Base-by-base conservation (phyloP, 495 filamentous ascomycete species). In the Trichoderma reesei region DNA sequence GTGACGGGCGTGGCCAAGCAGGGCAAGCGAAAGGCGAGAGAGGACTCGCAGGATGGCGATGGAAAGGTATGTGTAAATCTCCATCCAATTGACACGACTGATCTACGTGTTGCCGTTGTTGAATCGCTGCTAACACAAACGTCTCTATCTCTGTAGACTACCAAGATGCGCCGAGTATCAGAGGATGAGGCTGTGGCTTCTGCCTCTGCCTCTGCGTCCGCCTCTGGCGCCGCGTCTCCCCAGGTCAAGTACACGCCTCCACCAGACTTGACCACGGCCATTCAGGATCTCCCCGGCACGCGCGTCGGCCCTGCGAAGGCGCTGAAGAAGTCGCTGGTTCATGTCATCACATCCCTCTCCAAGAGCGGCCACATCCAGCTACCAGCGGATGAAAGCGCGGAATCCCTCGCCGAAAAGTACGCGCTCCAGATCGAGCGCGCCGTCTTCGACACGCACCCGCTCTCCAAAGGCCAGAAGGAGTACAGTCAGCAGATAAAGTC, bases 361-460 rank as follows among this genome's bases (percentile, higher is more conserved):
- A 79, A 81, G 70, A 77, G 73, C 61, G 72, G 76, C 14, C 62
- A 72, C 6, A 76, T 73, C 60, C 39, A 65, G 2, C 66, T 76
- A 11, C 67, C 71, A 5, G 71, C 76, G 18, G 76, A 73, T 31
- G 68, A 75, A 11, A 71, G 74, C 2, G 70, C 71, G 20, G 75
- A 76, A 20, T 59, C 63, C 14, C 71, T 77, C 10, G 72, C 77
- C 2, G 78, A 82, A 69, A 74, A 74, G 20, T 70, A 80, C 9
- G 80, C 82, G 64, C 73, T 96, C 16, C 79, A 88, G 63, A 86
- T 97, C 63, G 92, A 98, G 75, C 82, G 77, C 37, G 81, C 80
- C 7, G 77, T 83, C 38, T 69, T 76, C 39, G 77, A 78, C 39
- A 75, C 76, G 0, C 78, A 82, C 60, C 67, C 73, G n/a, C 39